Evolutionary conservation across 768 basidiomycete species (phyloP), one percentile per base, ranked within the genome.

Genomic region (Dictyophora rubrovolvata): DNA sequence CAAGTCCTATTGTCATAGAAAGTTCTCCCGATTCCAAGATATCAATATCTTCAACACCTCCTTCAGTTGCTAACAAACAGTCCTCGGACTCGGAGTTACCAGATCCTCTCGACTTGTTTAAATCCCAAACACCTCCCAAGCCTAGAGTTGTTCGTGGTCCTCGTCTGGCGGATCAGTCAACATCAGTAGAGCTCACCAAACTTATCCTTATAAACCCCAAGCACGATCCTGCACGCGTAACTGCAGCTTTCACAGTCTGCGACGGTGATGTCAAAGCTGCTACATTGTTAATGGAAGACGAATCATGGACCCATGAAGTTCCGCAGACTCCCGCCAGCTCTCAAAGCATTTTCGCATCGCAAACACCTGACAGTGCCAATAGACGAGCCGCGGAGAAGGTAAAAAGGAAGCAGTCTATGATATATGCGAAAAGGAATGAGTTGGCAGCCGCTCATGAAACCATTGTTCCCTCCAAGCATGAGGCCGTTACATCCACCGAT

Each of bases 401-500:
- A 71, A 84, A 87, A 69, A 87, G 84, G 20, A 89, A 86, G 70
- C 85, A 81, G 66, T 90, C 89, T n/a, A 77, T 83, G 69, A 91
- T 91, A 53, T 90, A 90, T 63, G 84, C 85, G 47, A 86, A 85
- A 63, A 79, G 86, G 58, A 69, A 76, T 42, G 70, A 72, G 28
- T 72, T 85, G 36, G 80, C 80, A 57, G 37, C 63, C 62, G 62
- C 20, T 59, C 61, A 14, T 49, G 60, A 42, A 48, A 58, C 36
- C 33, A 55, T 16, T 56, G 63, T 34, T 69, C 78, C 16, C 74
- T 78, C 1, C 76, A 80, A 37, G 69, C 74, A 1, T 52, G 60
- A 1, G 65, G 67, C 46, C n/a, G 77, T 74, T 42, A 69, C 71
- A 46, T 55, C 71, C 46, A 68, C 76, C 33, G 75, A 75, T 56